phyloP scores from a whole-genome alignment of 768 basidiomycete genomes.

The Pleurotus salmoneostramineus region DNA sequence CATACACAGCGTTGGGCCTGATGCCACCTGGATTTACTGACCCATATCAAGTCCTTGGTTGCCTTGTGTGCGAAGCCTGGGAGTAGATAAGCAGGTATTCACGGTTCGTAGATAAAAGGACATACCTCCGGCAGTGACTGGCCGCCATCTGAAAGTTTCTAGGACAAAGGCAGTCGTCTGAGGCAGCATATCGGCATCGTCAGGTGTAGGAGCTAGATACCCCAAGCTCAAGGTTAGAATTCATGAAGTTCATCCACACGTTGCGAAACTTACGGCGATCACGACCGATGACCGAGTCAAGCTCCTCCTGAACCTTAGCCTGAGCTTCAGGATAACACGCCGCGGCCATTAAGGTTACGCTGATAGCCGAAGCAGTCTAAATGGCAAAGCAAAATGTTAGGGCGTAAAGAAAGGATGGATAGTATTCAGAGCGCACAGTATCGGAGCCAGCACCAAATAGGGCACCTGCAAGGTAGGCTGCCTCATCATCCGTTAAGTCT shows the following conservation, averaged over 20 bases:
- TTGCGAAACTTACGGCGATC: constrained; percentile 26
- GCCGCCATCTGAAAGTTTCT: constrained; percentile 49
- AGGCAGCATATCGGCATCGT: constrained; percentile 37
- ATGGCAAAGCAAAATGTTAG: not conserved
- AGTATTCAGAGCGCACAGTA: constrained; percentile 31
- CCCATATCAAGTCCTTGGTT: constrained; percentile 62
- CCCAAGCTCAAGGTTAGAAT: not conserved
- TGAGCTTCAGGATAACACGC: constrained; percentile 53
- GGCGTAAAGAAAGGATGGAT: not conserved
- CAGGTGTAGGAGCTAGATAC: constrained; percentile 30
- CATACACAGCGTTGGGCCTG: too few species aligned
- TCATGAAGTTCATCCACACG: not conserved
- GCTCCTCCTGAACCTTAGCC: constrained; percentile 44
- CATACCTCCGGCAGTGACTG: constrained; percentile 43
- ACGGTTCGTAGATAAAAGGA: not conserved
- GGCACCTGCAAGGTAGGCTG: constrained; percentile 58
- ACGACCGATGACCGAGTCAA: constrained; percentile 50
- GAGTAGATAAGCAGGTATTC: not conserved
- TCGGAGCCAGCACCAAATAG: constrained; percentile 69
- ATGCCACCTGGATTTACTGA: constrained; percentile 18
- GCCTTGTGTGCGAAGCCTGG: constrained; percentile 60
- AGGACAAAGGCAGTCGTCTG: constrained; percentile 47
- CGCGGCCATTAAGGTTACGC: constrained; percentile 53
- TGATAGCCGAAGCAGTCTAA: constrained; percentile 53
- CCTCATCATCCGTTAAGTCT: constrained; percentile 51